Evolutionary conservation across 2,329 filamentous ascomycete genomes (phyloP), one percentile per base, ranked within the genome.

Genomic region (Pestalotiopsis fici): DNA sequence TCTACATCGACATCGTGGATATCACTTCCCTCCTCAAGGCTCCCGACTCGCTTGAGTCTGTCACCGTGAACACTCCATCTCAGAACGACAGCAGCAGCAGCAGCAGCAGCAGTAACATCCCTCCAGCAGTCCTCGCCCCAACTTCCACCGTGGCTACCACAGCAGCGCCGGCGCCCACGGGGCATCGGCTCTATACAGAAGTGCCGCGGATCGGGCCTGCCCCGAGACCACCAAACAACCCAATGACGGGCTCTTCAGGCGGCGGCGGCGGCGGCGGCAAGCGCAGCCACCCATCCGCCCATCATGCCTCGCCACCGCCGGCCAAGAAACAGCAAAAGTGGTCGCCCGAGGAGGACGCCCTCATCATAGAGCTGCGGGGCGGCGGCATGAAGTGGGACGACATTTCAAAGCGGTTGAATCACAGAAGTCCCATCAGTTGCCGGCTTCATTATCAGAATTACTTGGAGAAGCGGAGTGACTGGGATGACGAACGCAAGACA

Each of bases 341-440:
- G 96, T 97, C 93, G 4, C 86, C 92, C 0, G 94, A 98, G 69
- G 95, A 98, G 79, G 94, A 98, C 79, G 89, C 92, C n/a, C 83
- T 96, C 61, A 97, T 97, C 74, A 97, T 98, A 74, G 93, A 97
- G 78, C 87, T 98, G 69, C 90, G 95, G 67, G 93, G 94, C 47
- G 91, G 91, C 73, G 93, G 93, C 9, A 97, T 98, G 94, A 98
- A 98, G 78, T 98, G 95, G 96, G 95, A 98, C 77, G 95, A 98
- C 79, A 98, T 98, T 74, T 97, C 94, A 69, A 97, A 95, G 83
- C 89, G 91, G 65, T 83, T 98, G 62, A 95, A 94, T 2, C 95
- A 95, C 69, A 89, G 96, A 73, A 98, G 94, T 80, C 91, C 94
- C 67, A 98, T 98, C 75, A 97, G 94, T 74, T 98, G 95, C 80